Evolutionary conservation across 129 eudicot genomes (phyloP).

Genomic region (Escallonia herrerae): DNA sequence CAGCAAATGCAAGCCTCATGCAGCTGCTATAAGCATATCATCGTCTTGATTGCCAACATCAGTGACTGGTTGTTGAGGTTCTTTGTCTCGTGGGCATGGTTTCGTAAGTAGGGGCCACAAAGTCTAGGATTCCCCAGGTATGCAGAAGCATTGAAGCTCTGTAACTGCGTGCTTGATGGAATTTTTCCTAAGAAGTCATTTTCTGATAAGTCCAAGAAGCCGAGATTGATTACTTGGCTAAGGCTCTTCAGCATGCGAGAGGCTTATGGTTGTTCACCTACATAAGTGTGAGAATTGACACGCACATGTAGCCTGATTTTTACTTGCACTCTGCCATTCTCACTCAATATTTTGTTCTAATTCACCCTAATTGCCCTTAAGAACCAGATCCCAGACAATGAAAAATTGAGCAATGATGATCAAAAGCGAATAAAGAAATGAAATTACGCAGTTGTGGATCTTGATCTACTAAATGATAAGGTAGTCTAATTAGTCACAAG

Average conservation of each 20-base stretch:
- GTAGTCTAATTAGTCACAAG: too few relatives aligned
- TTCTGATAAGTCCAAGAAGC: slow-evolving; percentile 33
- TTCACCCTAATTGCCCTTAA: too few relatives aligned
- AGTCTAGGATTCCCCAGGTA: slow-evolving; percentile 17
- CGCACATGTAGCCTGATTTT: too few relatives aligned
- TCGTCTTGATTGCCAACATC: neutral
- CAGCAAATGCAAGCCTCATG: slow-evolving; percentile 18
- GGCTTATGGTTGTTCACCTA: too few relatives aligned
- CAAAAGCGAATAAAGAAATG: too few relatives aligned
- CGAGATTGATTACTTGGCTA: slow-evolving; percentile 16
- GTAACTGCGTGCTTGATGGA: slow-evolving; percentile 34
- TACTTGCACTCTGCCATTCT: too few relatives aligned
- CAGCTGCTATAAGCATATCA: slow-evolving; percentile 4
- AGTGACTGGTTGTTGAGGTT: neutral
- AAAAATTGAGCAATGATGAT: too few relatives aligned
- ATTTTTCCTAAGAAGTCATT: slow-evolving; percentile 45
- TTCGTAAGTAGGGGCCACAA: slow-evolving; percentile 23
- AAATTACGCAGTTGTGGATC: too few relatives aligned
- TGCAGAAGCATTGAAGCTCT: slow-evolving; percentile 19
- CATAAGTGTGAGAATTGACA: too few relatives aligned
- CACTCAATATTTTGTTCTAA: too few relatives aligned
- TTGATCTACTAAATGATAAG: too few relatives aligned
- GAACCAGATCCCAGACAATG: too few relatives aligned
- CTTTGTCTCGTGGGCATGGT: slow-evolving; percentile 9
- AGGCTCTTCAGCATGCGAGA: slow-evolving; percentile 23